Evolutionary conservation across 1,284 basidiomycete species (phyloP), one percentile per base, ranked within the genome.

Genomic region (Austroboletus novae-zelandiae): DNA sequence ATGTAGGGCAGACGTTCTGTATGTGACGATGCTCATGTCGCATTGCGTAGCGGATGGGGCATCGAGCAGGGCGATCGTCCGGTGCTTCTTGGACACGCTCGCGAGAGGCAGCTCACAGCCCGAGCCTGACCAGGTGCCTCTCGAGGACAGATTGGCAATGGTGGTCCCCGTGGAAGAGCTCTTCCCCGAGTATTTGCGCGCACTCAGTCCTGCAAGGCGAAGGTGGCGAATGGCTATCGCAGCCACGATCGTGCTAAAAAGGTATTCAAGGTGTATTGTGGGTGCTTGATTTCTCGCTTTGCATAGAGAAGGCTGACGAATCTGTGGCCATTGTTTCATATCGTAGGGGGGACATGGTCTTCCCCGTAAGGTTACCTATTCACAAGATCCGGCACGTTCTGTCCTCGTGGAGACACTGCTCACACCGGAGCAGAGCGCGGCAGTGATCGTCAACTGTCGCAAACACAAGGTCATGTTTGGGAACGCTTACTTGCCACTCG

Each of bases 301-400:
- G 8, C 15, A 8, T 14, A n/a, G n/a, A 15, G 15, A 36, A 14
- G 9, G 10, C 2, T 5, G 4, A 23, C 14, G 34, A 45, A 39
- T 14, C 20, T 5, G 20, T 23, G 20, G 20, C 5, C 20, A 5
- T 23, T 36, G 20, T 23, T 23, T 23, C 20, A 23, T 23, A 23
- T 5, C 30, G 17, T 57, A 84, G 82, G 81, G 80, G 6, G 81
- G 81, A 1, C 80, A 83, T 51, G 77, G 77, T 0, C 68, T 84
- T 10, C 80, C 80, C 20, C 62, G 75, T 49, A 69, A 60, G 15
- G 52, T 71, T 20, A 72, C 20, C 20, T 5, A 23, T 71, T 1
- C 60, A 77, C 76, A 0, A 56, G 60, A 9, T 58, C 60, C 46
- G 71, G 71, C 79, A 9, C 58, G 54, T 23, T 70, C 73, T 31